These are phyloP conservation scores for Candida sp. DNA, from an alignment of 1,139 yeast genomes.

Conservation along the genomic window DNA sequence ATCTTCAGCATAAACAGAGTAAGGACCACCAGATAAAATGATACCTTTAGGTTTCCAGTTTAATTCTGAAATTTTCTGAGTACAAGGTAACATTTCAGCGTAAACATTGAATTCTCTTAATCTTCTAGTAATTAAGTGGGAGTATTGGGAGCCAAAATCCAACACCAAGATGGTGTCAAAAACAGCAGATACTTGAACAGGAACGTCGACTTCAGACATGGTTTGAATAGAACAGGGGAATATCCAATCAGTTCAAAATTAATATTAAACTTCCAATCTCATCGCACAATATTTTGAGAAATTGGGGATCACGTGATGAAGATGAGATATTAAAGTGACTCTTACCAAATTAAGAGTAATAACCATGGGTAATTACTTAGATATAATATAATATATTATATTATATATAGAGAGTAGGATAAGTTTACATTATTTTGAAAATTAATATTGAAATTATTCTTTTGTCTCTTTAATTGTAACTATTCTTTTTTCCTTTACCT, in stretches of 20 bases:
- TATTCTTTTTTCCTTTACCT: too few species aligned
- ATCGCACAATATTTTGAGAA: background rate
- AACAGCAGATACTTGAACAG: constrained; percentile 68
- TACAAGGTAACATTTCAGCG: constrained; percentile 99
- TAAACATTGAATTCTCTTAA: constrained; percentile 96
- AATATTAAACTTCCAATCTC: background rate
- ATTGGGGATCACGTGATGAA: background rate
- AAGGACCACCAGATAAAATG: constrained; percentile 96
- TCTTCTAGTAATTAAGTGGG: constrained; percentile 96
- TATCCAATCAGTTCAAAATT: too few species aligned
- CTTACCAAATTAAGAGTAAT: too few species aligned
- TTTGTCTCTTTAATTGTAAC: too few species aligned
- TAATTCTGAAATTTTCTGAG: constrained; percentile 90
- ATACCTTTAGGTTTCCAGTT: constrained; percentile 97
- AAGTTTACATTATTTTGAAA: too few species aligned
- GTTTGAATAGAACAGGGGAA: background rate
- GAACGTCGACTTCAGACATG: constrained; percentile 27
- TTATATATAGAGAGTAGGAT: too few species aligned
- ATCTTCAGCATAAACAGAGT: constrained; percentile 92
- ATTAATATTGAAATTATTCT: too few species aligned
- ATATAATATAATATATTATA: too few species aligned
- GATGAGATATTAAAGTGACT: background rate
- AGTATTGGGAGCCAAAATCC: constrained; percentile 98
- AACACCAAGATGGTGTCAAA: constrained; percentile 96
- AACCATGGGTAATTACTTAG: too few species aligned